Base-by-base conservation (phyloP, 176 grass and related monocot species). In the Coix lacrymajobi region DNA sequence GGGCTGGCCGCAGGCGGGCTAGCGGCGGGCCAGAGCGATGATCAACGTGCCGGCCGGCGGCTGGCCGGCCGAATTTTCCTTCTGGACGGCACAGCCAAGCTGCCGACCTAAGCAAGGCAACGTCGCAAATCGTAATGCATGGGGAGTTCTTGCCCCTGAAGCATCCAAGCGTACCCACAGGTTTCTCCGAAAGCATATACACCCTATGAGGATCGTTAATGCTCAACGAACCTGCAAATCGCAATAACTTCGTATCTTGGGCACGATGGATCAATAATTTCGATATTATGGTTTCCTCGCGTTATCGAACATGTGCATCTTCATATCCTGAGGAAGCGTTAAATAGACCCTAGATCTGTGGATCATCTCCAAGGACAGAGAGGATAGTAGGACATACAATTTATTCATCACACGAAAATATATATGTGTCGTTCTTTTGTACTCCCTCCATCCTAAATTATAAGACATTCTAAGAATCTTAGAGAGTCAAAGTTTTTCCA, bases 11-110 rank as follows among this genome's bases (percentile, higher is more conserved):
- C n/a, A n/a, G n/a, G n/a, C n/a, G n/a, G n/a, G n/a, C n/a, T n/a
- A n/a, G n/a, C n/a, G n/a, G n/a, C n/a, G n/a, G n/a, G n/a, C n/a
- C n/a, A n/a, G 54, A 58, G 19, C 11, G 25, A 14, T 28, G 58
- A 51, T n/a, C n/a, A n/a, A 12, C 37, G 22, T 56, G 20, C 49
- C 20, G 51, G 11, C n/a, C 32, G 68, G 26, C 49, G 26, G 58
- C 39, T 22, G 41, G 43, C 20, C 31, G 31, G 20, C 26, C 16
- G 78, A 67, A 36, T 69, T 80, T 79, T 65, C 60, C 16, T 79
- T 67, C 46, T 22, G 84, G 87, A 85, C 77, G 87, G 71, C 82
- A 85, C 41, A 81, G 80, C 43, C 83, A 81, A 33, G 41, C 71
- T 22, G 81, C 69, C 69, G 69, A 11, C 81, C 46, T 17, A 61